Percentiles rank a stretch among this genome's conserved stretches.
These are phyloP conservation scores for Spinacia oleracea DNA, from an alignment of 179 eudicot genomes.

Conservation along the genomic window DNA sequence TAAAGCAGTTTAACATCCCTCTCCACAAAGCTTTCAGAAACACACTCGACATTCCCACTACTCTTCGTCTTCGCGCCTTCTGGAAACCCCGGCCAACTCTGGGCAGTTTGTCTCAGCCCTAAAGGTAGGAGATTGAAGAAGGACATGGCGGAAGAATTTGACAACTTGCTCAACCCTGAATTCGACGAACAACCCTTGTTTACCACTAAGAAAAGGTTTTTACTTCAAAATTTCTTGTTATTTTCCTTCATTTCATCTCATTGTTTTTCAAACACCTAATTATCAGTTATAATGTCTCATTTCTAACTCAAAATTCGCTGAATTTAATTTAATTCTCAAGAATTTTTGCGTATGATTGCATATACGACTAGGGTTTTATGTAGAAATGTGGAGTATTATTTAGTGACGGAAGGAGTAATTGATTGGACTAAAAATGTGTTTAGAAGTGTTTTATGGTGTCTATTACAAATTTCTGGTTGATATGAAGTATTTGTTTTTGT, in stretches of 20 bases:
- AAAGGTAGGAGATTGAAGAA: not conserved
- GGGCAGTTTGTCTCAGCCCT: not conserved
- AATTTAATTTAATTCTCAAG: no score
- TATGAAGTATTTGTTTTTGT: not conserved
- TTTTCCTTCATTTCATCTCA: not conserved
- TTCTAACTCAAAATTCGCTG: not conserved
- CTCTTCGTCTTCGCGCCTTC: not conserved
- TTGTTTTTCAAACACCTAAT: not conserved
- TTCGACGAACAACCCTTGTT: not conserved
- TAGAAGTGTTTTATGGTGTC: not conserved
- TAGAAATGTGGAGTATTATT: not conserved
- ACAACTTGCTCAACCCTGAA: not conserved
- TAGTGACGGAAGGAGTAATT: not conserved
- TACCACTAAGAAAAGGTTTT: slow-evolving; percentile 8
- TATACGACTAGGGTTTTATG: not conserved
- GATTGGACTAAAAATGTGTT: not conserved
- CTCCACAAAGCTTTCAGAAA: no score
- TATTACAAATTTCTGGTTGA: not conserved
- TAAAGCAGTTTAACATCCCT: no score
- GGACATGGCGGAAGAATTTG: not conserved
- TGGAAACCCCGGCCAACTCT: not conserved
- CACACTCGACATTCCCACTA: not conserved
- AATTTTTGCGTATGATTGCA: no score
- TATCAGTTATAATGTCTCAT: no score
- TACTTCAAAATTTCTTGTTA: not conserved